These are phyloP conservation scores for Verticillium isaacii DNA, from an alignment of 2,329 filamentous ascomycete genomes.

Conservation along the genomic window DNA sequence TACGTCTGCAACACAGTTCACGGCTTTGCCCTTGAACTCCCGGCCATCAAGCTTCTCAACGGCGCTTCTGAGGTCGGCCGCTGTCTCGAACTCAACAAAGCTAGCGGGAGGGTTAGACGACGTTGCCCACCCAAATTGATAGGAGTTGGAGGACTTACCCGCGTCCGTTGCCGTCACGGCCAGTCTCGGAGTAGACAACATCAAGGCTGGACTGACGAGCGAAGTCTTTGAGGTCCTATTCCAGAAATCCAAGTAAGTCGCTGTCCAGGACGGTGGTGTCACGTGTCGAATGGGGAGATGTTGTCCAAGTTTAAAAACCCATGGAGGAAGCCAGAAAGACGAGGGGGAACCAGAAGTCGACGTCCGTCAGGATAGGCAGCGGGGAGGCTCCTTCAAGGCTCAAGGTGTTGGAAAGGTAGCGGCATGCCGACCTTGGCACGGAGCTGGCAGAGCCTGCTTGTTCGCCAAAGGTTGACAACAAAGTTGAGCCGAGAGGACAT, in stretches of 20 bases:
- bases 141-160: conserved; percentile 56
- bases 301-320: conserved; percentile 20
- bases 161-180: conserved; percentile 85
- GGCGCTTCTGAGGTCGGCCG: conserved; percentile 80
- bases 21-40: conserved; percentile 86
- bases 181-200: conserved; percentile 96
- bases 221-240: conserved; percentile 99
- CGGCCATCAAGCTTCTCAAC: conserved; percentile 91
- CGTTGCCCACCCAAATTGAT: background rate
- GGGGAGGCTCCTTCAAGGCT: background rate
- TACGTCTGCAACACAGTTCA: conserved; percentile 87
- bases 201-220: conserved; percentile 94
- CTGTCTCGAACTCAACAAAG: conserved; percentile 97
- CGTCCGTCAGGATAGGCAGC: conserved; percentile 33
- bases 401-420: conserved; percentile 4
- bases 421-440: background rate
- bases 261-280: conserved; percentile 42
- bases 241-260: conserved; percentile 78
- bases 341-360: conserved; percentile 22
- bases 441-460: background rate
- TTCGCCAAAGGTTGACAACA: background rate
- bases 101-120: conserved; percentile 37
- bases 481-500: background rate
- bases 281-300: conserved; percentile 19
- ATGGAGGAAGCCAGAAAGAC: conserved; percentile 4